Evolutionary conservation across 2,329 filamentous ascomycete genomes (phyloP).

Genomic region (Blastomyces percursus): DNA sequence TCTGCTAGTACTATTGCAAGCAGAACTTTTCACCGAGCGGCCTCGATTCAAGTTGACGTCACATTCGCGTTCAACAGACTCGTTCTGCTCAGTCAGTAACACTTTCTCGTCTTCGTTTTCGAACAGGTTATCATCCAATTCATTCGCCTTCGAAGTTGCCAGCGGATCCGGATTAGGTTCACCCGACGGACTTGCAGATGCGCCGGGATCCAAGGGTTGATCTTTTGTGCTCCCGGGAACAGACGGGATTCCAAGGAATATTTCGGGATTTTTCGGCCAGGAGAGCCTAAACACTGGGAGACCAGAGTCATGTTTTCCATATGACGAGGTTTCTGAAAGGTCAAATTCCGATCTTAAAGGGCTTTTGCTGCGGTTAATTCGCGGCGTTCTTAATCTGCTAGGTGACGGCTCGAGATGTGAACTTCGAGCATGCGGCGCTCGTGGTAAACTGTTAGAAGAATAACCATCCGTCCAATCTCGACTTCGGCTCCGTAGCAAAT

Average conservation of each 20-base stretch:
- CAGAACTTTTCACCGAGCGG: slow-evolving; percentile 9
- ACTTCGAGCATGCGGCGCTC: neutral
- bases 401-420: neutral
- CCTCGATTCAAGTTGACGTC: neutral
- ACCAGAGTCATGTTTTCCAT: neutral
- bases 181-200: neutral
- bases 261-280: neutral
- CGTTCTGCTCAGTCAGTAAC: slow-evolving; percentile 13
- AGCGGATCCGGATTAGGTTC: neutral
- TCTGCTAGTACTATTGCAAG: slow-evolving; percentile 6
- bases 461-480: slow-evolving; percentile 1
- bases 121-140: slow-evolving; percentile 2
- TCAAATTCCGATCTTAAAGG: neutral
- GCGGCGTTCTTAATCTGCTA: neutral
- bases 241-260: neutral
- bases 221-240: neutral
- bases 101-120: slow-evolving; percentile 9
- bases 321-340: neutral
- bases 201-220: neutral
- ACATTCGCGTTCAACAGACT: neutral
- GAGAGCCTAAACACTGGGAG: slow-evolving; percentile 2
- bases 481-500: slow-evolving; percentile 1
- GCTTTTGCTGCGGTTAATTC: neutral
- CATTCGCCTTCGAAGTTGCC: neutral
- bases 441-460: neutral